A percentile compares a stretch with the other conserved stretches of the same genome.
Evolutionary conservation across 2,329 filamentous ascomycete genomes (phyloP).

Genomic region (Pseudogymnoascus sp.): DNA sequence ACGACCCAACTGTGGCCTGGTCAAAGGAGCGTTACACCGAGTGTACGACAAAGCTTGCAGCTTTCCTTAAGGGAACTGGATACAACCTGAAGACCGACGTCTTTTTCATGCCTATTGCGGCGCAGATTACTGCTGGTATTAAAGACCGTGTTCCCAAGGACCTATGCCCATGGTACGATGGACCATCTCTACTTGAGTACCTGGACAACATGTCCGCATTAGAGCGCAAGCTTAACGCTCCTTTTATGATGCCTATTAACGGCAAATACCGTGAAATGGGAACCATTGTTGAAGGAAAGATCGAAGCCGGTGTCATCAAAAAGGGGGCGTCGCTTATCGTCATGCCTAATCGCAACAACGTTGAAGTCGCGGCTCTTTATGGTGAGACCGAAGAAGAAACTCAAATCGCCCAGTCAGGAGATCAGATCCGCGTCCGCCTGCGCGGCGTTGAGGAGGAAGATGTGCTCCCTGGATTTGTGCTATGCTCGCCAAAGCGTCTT

Average conservation of each 20-base stretch:
- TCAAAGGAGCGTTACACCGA: constrained; percentile 87
- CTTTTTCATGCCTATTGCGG: constrained; percentile 92
- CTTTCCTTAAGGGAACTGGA: constrained; percentile 84
- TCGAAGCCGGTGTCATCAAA: constrained; percentile 89
- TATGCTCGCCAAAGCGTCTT: constrained; percentile 88
- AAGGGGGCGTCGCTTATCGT: constrained; percentile 80
- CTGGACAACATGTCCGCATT: constrained; percentile 89
- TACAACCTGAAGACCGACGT: constrained; percentile 94
- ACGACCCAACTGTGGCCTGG: constrained; percentile 94
- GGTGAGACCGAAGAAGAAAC: constrained; percentile 96
- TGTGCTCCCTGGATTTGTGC: constrained; percentile 86
- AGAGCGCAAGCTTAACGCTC: constrained; percentile 92
- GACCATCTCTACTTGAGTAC: constrained; percentile 87
- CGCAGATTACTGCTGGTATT: constrained; percentile 77
- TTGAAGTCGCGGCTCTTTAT: constrained; percentile 78
- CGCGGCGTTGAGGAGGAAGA: constrained; percentile 97
- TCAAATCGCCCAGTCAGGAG: constrained; percentile 72
- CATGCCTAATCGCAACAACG: constrained; percentile 87
- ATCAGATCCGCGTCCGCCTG: constrained; percentile 86
- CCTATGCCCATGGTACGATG: constrained; percentile 73
- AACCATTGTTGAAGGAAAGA: constrained; percentile 95
- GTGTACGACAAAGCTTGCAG: constrained; percentile 78
- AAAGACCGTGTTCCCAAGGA: constrained; percentile 77
- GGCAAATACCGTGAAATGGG: constrained; percentile 97
- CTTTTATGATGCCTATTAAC: constrained; percentile 98